Conservation (phyloP, 108 stramenopile species). For the Nannochloropsis salina region DNA sequence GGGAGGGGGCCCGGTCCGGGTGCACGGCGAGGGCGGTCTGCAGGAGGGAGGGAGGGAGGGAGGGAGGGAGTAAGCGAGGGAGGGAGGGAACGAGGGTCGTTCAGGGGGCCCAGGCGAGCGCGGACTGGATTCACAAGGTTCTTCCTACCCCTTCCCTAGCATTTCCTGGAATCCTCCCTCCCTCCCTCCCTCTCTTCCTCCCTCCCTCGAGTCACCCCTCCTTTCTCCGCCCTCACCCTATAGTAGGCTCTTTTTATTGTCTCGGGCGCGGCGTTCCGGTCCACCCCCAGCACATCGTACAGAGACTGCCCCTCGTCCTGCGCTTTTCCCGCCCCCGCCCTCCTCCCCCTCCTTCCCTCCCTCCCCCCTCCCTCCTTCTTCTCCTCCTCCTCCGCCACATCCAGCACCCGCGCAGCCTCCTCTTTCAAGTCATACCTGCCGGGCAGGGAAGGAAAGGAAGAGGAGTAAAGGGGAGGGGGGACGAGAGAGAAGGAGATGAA, state of each 20-base stretch:
- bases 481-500: neutral
- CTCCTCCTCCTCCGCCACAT: neutral
- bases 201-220: too few relatives aligned
- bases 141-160: too few relatives aligned
- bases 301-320: neutral
- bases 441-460: neutral
- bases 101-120: too few relatives aligned
- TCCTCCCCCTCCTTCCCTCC: neutral
- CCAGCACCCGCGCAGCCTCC: neutral
- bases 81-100: too few relatives aligned
- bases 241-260: neutral
- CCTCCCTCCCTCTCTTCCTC: neutral
- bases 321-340: neutral
- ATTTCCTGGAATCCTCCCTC: neutral
- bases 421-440: neutral
- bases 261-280: neutral
- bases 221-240: neutral
- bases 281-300: neutral
- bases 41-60: conserved; percentile 10
- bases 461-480: neutral
- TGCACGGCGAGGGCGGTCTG: neutral
- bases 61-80: too few relatives aligned
- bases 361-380: neutral
- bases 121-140: too few relatives aligned
- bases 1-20: neutral